Percentiles rank a stretch among this genome's conserved stretches.
Evolutionary conservation across 306 rosid species (phyloP).

Genomic region (Alnus glutinosa): DNA sequence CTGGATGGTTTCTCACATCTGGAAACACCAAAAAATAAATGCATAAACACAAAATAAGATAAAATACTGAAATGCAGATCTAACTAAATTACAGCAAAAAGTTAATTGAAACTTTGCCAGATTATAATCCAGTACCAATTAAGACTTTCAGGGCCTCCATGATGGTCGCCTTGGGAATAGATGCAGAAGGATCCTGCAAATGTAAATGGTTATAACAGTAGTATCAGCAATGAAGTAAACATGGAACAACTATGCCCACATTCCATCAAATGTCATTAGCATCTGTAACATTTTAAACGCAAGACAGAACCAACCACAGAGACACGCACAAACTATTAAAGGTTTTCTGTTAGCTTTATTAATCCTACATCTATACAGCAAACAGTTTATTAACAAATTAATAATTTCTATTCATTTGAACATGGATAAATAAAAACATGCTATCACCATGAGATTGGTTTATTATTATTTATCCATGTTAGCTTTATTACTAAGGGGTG

Average conservation of each 20-base stretch:
- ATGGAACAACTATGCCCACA: neutral
- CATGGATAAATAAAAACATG: neutral
- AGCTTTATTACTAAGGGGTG: no score
- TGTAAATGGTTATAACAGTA: constrained; percentile 12
- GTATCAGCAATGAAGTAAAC: neutral
- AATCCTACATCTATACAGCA: neutral
- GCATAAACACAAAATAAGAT: neutral
- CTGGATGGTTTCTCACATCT: constrained; percentile 67
- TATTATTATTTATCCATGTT: no score
- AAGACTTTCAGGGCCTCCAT: constrained; percentile 75
- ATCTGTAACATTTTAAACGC: neutral
- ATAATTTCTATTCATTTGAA: neutral
- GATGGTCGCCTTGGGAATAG: constrained; percentile 56
- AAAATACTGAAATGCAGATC: neutral
- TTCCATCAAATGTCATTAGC: constrained; percentile 19
- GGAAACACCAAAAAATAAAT: constrained; percentile 21
- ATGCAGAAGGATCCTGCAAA: constrained; percentile 63
- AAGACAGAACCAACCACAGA: neutral
- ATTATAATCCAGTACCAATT: constrained; percentile 47
- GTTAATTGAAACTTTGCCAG: neutral
- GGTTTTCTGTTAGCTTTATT: neutral
- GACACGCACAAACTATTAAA: neutral
- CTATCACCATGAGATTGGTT: no score
- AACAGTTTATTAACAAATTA: neutral
- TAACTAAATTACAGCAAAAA: constrained; percentile 3